phyloP scores from a whole-genome alignment of 106 monocot species.

The Xerophyta viscosa region DNA sequence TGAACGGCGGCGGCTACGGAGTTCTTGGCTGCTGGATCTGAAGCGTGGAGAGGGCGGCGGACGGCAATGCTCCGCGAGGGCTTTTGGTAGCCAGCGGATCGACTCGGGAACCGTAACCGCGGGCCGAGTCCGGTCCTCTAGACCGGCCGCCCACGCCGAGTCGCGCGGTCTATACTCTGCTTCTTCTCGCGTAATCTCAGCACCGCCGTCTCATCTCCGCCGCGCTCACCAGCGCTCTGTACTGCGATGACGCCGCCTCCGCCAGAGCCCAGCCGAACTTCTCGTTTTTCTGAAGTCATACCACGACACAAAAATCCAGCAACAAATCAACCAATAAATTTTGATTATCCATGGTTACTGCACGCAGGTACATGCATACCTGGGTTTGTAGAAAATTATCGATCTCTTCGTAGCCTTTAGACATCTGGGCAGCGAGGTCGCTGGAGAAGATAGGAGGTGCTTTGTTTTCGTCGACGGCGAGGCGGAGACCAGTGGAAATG shows the following conservation, averaged over 20 bases:
- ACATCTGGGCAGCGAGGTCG: conserved; percentile 33
- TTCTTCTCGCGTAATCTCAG: conserved; percentile 53
- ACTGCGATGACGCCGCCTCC: conserved; percentile 37
- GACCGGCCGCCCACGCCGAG: too few species aligned
- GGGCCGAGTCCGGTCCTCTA: too few species aligned
- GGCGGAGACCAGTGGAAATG: conserved; percentile 71
- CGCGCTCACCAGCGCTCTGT: too few species aligned
- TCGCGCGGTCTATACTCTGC: conserved; percentile 38
- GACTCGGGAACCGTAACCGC: conserved; percentile 58
- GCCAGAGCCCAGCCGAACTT: conserved; percentile 58
- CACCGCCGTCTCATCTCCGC: conserved; percentile 38
- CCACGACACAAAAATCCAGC: too few species aligned
- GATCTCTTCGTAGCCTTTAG: conserved; percentile 39
- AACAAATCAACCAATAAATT: too few species aligned
- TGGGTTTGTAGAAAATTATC: conserved; percentile 36
- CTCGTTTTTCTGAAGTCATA: too few species aligned
- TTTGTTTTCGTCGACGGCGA: conserved; percentile 31
- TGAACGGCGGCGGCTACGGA: too few species aligned
- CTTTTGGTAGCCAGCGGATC: conserved; percentile 70
- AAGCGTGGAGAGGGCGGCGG: conserved; percentile 44
- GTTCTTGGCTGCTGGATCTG: conserved; percentile 64
- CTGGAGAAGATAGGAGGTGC: conserved; percentile 1
- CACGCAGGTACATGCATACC: too few species aligned
- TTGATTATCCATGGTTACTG: too few species aligned
- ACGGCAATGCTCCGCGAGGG: conserved; percentile 53